Conservation (phyloP, 1,139 yeast genomes). For the Suhomyces taliae region DNA sequence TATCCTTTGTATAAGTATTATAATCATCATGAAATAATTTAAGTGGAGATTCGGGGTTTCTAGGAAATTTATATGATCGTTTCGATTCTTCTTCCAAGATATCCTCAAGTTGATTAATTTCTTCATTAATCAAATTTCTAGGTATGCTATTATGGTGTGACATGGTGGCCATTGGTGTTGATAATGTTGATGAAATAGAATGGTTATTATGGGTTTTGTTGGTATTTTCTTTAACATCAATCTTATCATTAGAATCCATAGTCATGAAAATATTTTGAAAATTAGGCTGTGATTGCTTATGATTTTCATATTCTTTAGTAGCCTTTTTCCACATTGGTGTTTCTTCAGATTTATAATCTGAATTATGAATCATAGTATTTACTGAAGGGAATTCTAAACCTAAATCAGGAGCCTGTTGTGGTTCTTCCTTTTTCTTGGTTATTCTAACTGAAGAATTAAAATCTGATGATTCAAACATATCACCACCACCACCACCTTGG, state of each 20-base stretch:
- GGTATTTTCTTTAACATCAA: conserved; percentile 8
- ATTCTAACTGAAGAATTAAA: conserved; percentile 35
- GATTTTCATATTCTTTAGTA: conserved; percentile 28
- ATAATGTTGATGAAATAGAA: conserved; percentile 37
- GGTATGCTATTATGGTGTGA: conserved; percentile 12
- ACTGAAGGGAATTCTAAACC: conserved; percentile 26
- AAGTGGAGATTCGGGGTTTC: conserved; percentile 37
- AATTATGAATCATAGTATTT: conserved; percentile 41
- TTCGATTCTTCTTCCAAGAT: conserved; percentile 19
- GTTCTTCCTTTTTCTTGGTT: conserved; percentile 16
- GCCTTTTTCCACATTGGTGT: conserved; percentile 44
- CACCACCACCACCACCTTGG: background rate
- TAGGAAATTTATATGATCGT: conserved; percentile 18
- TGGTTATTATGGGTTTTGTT: conserved; percentile 14
- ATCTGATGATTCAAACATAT: conserved; percentile 16
- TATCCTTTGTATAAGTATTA: conserved; percentile 44
- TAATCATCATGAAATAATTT: conserved; percentile 41
- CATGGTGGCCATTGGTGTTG: conserved; percentile 33
- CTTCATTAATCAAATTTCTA: conserved; percentile 21
- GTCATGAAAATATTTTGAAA: conserved; percentile 35
- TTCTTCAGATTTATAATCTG: conserved; percentile 19
- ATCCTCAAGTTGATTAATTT: conserved; percentile 23
- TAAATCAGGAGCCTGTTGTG: conserved; percentile 11
- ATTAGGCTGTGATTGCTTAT: conserved; percentile 29
- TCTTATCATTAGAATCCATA: conserved; percentile 14